Base-by-base conservation (phyloP, 2,329 filamentous ascomycete species). In the Trichoderma simmonsii region DNA sequence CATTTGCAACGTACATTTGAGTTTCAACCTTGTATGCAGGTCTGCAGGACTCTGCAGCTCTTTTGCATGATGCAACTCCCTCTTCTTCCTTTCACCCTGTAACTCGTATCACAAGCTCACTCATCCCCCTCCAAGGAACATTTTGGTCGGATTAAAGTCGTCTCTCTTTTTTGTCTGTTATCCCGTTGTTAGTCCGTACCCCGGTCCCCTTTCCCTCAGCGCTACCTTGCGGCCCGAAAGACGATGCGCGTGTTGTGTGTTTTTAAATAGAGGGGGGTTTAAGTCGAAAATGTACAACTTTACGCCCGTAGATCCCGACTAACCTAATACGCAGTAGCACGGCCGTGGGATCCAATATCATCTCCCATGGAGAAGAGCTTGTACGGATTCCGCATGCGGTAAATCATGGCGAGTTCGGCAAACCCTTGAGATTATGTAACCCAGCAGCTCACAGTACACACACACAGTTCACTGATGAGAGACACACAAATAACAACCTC, bases 161-260 rank as follows among this genome's bases (percentile, higher is more conserved):
- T 24, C 21, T 66, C 48, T 57, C 21, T 11, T 36, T 67, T 56
- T 67, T 11, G 48, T 57, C 64, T 26, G 28, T 15, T 21, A 5
- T 21, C n/a, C 43, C 18, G 39, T 43, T 43, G 48, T 26, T n/a
- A 14, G 48, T 60, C 18, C 28, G 26, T 28, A 28, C 26, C 56
- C 56, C 56, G 28, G 66, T 59, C n/a, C 9, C n/a, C 36, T 51
- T n/a, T 30, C 36, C 26, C 26, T 69, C 56, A 61, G 66, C 66
- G 57, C 66, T 69, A 69, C 57, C 18, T 57, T 69, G 66, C 66
- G 66, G 66, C 66, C 66, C 66, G 66, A 61, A 69, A 60, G 36
- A 60, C 36, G 57, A 43, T 39, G 43, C 39, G 39, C 24, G 12
- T 24, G n/a, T 60, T 69, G 26, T 30, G 28, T 30, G 26, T 43